Evolutionary conservation across 352 stramenopile genomes (phyloP), one percentile per base, ranked within the genome.

Genomic region (Pilasporangium apinafurcum): DNA sequence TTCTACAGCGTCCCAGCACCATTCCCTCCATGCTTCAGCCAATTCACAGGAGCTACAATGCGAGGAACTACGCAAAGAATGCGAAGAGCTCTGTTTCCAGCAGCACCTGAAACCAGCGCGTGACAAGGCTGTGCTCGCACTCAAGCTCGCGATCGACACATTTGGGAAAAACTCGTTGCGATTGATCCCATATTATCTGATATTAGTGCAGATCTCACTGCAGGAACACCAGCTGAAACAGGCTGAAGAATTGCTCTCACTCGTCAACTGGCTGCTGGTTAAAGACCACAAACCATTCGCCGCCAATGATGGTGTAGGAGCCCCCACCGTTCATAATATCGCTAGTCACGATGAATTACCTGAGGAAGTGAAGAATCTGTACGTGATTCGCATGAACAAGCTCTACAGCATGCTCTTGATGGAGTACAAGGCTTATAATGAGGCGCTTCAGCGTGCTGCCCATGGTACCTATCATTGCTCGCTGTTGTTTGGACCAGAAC

Each of bases 401-500:
- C 68, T 86, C 36, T 82, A 79, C 38, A 83, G 69, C 40, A 43
- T 73, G 29, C 44, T 86, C 32, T 55, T 82, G 27, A 62, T 83
- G 34, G 73, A 83, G 44, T 68, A 73, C 28, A 58, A 59, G 0
- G 57, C 56, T 13, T 73, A 62, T 29, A 38, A 65, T 4, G 71
- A 89, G 36, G 69, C 68, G 10, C 44, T 89, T 9, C 71, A 86
- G 28, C 66, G 72, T 8, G 77, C 68, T 10, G 67, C 73, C 0
- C 73, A 89, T 26, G 76, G 76, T 29, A 68, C 70, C 13, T 86
- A 89, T 49, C 76, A 89, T 44, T 81, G 68, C 42, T 75, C 73
- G 31, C 55, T 85, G 8, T 55, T 86, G 2, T 84, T 86, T 31
- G 77, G 77, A 0, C 77, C 77, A 17, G 73, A 89, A 39, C 70